These are phyloP conservation scores for Vitis hybrid DNA, from an alignment of 177 flowering plant genomes.

Conservation along the genomic window DNA sequence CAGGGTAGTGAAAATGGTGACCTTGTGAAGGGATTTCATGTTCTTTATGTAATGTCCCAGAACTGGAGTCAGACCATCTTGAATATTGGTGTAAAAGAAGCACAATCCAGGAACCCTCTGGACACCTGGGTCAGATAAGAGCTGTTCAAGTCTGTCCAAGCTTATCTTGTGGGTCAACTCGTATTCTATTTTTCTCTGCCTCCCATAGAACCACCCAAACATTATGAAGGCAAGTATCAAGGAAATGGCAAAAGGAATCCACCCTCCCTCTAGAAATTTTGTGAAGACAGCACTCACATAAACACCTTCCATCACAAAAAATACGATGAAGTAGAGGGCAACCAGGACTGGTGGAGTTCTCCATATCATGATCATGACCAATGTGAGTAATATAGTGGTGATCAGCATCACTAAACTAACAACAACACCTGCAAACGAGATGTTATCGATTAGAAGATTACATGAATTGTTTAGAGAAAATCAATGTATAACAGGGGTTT, in stretches of 20 bases:
- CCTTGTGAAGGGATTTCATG: conserved; percentile 66
- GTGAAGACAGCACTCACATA: conserved; percentile 75
- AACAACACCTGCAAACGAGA: conserved; percentile 66
- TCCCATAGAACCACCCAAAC: conserved; percentile 88
- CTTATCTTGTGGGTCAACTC: conserved; percentile 63
- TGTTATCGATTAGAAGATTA: conserved; percentile 5
- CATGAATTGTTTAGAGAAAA: background rate
- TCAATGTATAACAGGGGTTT: background rate
- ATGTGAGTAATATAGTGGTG: conserved; percentile 66
- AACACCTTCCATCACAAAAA: conserved; percentile 69
- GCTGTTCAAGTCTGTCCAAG: conserved; percentile 38
- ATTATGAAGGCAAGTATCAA: conserved; percentile 70
- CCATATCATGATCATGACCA: conserved; percentile 86
- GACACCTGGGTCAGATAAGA: conserved; percentile 52
- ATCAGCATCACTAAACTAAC: conserved; percentile 84
- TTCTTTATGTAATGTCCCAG: conserved; percentile 74
- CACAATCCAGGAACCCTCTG: conserved; percentile 80
- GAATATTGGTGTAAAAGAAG: conserved; percentile 74
- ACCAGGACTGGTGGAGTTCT: conserved; percentile 50
- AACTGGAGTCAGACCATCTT: conserved; percentile 69
- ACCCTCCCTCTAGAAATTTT: conserved; percentile 76
- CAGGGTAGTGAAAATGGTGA: conserved; percentile 69
- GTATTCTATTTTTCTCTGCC: conserved; percentile 70
- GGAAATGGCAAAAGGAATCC: conserved; percentile 86
- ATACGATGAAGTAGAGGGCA: conserved; percentile 53